phyloP scores from a whole-genome alignment of 1,284 basidiomycete species.

The Fomitopsis schrenkii region DNA sequence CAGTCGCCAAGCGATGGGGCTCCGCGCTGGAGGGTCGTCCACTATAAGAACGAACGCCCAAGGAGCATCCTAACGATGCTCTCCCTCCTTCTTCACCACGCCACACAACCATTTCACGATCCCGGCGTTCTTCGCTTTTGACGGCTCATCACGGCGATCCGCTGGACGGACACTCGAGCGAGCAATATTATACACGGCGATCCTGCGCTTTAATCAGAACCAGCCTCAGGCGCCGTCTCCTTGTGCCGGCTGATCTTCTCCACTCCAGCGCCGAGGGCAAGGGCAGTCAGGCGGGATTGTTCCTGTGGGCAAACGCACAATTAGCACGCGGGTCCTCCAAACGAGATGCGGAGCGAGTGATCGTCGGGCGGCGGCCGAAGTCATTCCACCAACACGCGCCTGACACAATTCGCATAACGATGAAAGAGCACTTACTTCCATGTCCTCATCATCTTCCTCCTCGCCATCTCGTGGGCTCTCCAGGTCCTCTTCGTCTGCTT shows the following conservation, averaged over 20 bases:
- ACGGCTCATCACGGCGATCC: not conserved
- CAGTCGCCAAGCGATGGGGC: not conserved
- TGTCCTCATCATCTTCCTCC: conserved; percentile 17
- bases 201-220: conserved; percentile 1
- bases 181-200: not conserved
- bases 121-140: not conserved
- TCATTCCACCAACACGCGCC: conserved; percentile 3
- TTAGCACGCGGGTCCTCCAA: not conserved
- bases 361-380: conserved; percentile 1
- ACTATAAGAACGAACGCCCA: not conserved
- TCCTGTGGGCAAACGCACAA: conserved; percentile 6
- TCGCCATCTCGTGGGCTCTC: conserved; percentile 16
- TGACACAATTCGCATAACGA: not conserved
- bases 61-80: not conserved
- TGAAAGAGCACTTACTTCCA: conserved; percentile 7
- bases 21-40: not conserved
- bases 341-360: not conserved
- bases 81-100: not conserved
- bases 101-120: not conserved
- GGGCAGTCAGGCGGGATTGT: conserved; percentile 32
- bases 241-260: conserved; percentile 67
- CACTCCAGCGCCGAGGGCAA: conserved; percentile 51
- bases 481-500: conserved; percentile 13
- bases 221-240: conserved; percentile 9
- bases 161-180: not conserved